These are phyloP conservation scores for Leccinum variicolor DNA, from an alignment of 768 basidiomycete species.

Conservation along the genomic window DNA sequence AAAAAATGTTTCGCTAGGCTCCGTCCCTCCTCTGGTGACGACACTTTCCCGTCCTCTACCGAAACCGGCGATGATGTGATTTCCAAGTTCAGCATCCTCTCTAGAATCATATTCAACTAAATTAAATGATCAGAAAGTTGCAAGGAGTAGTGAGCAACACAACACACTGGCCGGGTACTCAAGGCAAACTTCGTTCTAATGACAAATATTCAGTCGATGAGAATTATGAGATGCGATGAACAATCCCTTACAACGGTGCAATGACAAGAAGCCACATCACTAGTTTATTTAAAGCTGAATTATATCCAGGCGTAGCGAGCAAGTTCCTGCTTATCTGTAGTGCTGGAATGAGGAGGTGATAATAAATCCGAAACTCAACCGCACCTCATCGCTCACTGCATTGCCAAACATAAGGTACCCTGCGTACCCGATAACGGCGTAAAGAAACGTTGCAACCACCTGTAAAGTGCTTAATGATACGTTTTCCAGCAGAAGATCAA, in stretches of 20 bases:
- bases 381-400: slow-evolving; percentile 75
- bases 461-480: slow-evolving; percentile 21
- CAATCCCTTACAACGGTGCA: slow-evolving; percentile 55
- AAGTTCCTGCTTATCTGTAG: slow-evolving; percentile 80
- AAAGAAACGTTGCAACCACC: slow-evolving; percentile 61
- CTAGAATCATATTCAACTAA: slow-evolving; percentile 79
- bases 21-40: slow-evolving; percentile 7
- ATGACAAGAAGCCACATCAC: slow-evolving; percentile 87
- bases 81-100: slow-evolving; percentile 74
- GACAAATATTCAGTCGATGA: slow-evolving; percentile 13
- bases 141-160: not conserved
- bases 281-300: slow-evolving; percentile 61
- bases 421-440: slow-evolving; percentile 66
- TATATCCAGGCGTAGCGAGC: slow-evolving; percentile 69
- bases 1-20: slow-evolving; percentile 36
- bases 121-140: not conserved
- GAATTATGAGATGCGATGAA: not conserved
- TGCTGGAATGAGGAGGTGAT: not conserved
- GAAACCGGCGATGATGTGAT: slow-evolving; percentile 5
- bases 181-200: slow-evolving; percentile 84
- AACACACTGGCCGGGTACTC: slow-evolving; percentile 69
- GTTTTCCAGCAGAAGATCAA: not conserved
- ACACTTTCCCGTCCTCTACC: slow-evolving; percentile 26
- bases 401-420: slow-evolving; percentile 94
- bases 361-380: slow-evolving; percentile 9